These are phyloP conservation scores for Fraxinus nigra DNA, from an alignment of 305 asterid genomes.

Conservation along the genomic window DNA sequence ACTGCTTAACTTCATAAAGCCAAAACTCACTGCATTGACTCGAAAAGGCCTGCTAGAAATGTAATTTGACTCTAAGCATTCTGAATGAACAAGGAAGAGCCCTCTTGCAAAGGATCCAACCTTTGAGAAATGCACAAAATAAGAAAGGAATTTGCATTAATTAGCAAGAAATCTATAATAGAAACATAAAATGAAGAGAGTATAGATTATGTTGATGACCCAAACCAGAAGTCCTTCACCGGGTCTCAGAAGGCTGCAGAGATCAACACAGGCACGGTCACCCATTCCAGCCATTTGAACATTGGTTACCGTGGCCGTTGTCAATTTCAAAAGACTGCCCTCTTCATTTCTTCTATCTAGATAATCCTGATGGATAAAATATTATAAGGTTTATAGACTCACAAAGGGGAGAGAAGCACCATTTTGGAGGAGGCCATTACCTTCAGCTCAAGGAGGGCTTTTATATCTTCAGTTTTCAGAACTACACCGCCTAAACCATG, in stretches of 20 bases:
- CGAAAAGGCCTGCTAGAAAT: constrained; percentile 93
- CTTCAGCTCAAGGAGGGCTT: constrained; percentile 67
- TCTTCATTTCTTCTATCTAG: constrained; percentile 57
- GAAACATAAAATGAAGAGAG: not conserved
- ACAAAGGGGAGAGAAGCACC: constrained; percentile 15
- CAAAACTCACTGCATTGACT: constrained; percentile 78
- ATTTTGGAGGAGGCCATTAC: constrained; percentile 30
- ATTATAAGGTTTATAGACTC: constrained; percentile 19
- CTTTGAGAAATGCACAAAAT: constrained; percentile 31
- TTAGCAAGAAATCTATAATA: not conserved
- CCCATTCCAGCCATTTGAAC: constrained; percentile 87
- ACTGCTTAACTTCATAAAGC: not conserved
- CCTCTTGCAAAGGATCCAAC: constrained; percentile 96
- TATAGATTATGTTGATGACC: not conserved
- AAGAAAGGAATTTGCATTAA: constrained; percentile 15
- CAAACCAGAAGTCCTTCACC: constrained; percentile 97
- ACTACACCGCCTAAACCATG: constrained; percentile 86
- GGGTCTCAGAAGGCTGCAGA: constrained; percentile 87
- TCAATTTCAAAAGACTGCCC: constrained; percentile 55
- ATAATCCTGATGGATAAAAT: constrained; percentile 50
- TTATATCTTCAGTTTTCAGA: constrained; percentile 71
- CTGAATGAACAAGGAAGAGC: constrained; percentile 88
- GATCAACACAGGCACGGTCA: constrained; percentile 88
- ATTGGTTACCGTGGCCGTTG: constrained; percentile 54
- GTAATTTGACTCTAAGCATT: constrained; percentile 84